Conservation (phyloP, 2,329 filamentous ascomycete genomes). For the Fusarium metavorans region DNA sequence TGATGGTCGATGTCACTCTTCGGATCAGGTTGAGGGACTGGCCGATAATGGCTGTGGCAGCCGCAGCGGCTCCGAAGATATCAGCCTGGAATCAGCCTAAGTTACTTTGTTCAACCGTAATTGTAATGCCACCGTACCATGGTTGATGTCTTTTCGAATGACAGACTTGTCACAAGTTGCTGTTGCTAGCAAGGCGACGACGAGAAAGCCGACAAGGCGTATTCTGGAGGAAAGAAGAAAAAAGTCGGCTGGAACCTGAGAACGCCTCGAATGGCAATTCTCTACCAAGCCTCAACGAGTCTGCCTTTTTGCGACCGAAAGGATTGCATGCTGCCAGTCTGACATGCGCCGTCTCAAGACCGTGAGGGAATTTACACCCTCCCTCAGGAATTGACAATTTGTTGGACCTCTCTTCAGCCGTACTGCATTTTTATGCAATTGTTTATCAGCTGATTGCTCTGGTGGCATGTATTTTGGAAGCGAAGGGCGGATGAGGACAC, state of each 20-base stretch:
- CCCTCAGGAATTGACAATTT: not conserved
- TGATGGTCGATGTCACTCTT: not conserved
- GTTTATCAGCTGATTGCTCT: not conserved
- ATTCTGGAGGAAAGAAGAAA: not conserved
- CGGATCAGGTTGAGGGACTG: conserved; percentile 5
- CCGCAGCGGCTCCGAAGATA: not conserved
- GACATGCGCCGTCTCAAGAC: not conserved
- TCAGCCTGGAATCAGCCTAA: not conserved
- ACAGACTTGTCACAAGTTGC: not conserved
- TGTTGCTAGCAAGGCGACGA: not conserved
- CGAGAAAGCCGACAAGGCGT: not conserved
- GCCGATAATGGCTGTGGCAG: not conserved
- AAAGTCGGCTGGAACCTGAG: not conserved
- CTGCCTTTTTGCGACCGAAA: not conserved
- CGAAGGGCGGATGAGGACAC: not conserved
- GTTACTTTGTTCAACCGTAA: not conserved
- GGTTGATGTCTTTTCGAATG: too few species aligned
- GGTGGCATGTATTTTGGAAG: not conserved
- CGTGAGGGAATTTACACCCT: not conserved
- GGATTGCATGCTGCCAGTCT: not conserved
- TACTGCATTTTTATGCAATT: not conserved
- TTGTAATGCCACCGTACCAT: not conserved
- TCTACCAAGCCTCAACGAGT: not conserved
- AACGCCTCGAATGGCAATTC: not conserved
- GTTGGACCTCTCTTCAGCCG: not conserved